Evolutionary conservation across 106 monocot species (phyloP).

Genomic region (Dioscorea alata): DNA sequence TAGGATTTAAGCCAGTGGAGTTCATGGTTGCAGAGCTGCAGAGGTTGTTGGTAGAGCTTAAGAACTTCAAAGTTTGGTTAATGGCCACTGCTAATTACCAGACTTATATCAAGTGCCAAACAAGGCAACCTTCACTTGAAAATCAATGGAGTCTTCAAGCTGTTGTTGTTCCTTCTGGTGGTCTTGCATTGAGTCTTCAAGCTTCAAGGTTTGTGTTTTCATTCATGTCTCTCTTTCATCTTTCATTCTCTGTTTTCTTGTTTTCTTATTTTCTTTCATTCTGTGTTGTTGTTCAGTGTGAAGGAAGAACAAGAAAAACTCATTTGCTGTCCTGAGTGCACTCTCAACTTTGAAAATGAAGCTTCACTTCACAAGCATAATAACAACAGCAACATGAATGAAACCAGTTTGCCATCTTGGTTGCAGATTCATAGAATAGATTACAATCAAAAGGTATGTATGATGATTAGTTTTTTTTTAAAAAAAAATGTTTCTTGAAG

Average conservation of each 20-base stretch:
- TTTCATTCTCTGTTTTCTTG: neutral
- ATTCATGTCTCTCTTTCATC: slow-evolving; percentile 3
- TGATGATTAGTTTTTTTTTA: too few species aligned
- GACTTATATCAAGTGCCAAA: slow-evolving; percentile 80
- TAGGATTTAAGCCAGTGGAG: slow-evolving; percentile 35
- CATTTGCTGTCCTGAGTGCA: slow-evolving; percentile 64
- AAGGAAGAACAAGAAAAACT: slow-evolving; percentile 56
- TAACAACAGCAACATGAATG: slow-evolving; percentile 12
- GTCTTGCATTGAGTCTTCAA: slow-evolving; percentile 72
- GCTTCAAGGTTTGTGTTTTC: slow-evolving; percentile 43
- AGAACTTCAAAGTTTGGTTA: slow-evolving; percentile 49
- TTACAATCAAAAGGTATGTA: slow-evolving; percentile 41
- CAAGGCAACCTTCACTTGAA: slow-evolving; percentile 62
- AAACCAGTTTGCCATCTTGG: slow-evolving; percentile 55
- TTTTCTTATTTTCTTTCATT: slow-evolving; percentile 3
- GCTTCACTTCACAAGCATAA: slow-evolving; percentile 19
- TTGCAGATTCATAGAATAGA: slow-evolving; percentile 41
- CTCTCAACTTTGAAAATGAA: slow-evolving; percentile 66
- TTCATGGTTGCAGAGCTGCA: slow-evolving; percentile 56
- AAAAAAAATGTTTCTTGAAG: too few species aligned
- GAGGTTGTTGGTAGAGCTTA: slow-evolving; percentile 48
- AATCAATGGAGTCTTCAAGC: slow-evolving; percentile 74
- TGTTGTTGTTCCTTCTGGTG: slow-evolving; percentile 79
- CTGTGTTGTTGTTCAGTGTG: neutral
- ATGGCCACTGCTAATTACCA: slow-evolving; percentile 74